Conservation (phyloP, 2,329 filamentous ascomycete species). For the Cryphonectria naterciae region DNA sequence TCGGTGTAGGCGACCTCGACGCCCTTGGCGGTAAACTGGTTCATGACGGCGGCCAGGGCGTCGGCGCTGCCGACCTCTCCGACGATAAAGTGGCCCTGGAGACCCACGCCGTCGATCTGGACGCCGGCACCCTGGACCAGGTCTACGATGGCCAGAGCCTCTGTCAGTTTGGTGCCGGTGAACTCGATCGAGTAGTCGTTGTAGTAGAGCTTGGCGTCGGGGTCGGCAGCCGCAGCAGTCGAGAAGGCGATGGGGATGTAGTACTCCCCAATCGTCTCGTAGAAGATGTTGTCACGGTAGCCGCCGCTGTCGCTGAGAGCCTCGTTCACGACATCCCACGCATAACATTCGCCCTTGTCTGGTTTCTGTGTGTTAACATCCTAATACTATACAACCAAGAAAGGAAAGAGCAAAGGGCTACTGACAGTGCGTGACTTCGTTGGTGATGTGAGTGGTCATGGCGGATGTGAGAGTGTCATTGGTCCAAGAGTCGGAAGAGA, state of each 20-base stretch:
- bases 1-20: conserved; percentile 66
- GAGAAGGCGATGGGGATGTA: conserved; percentile 64
- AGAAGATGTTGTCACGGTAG: conserved; percentile 58
- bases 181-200: conserved; percentile 60
- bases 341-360: conserved; percentile 60
- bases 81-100: conserved; percentile 65
- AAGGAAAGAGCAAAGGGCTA: neutral
- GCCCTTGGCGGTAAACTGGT: conserved; percentile 54
- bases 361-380: neutral
- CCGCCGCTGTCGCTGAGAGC: conserved; percentile 56
- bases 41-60: conserved; percentile 50
- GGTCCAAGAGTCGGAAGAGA: conserved; percentile 53
- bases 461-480: conserved; percentile 56
- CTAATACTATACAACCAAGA: neutral
- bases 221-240: conserved; percentile 57
- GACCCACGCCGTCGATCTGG: conserved; percentile 65
- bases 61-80: conserved; percentile 53
- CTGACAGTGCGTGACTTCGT: conserved; percentile 56
- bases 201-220: conserved; percentile 58
- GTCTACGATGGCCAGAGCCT: conserved; percentile 49
- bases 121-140: conserved; percentile 51
- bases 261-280: conserved; percentile 56
- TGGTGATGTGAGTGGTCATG: conserved; percentile 63
- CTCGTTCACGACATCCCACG: conserved; percentile 71
- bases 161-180: conserved; percentile 50